Conservation (phyloP, 2,329 filamentous ascomycete genomes). For the Cladobotryum mycophilum region DNA sequence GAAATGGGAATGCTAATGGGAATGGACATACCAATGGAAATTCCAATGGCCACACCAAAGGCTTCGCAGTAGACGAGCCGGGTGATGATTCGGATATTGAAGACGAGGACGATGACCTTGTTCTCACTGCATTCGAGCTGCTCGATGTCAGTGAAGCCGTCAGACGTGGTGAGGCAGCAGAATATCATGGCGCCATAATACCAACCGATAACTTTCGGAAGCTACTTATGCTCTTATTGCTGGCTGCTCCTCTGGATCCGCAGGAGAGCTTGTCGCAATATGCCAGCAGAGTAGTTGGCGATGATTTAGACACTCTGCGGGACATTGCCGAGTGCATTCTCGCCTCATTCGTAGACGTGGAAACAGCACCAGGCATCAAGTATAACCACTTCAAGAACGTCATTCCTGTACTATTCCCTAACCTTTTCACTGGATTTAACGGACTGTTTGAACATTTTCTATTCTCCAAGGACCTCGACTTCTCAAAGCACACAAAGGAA, state of each 20-base stretch:
- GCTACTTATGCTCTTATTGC: constrained; percentile 62
- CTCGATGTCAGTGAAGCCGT: constrained; percentile 59
- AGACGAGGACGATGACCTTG: constrained; percentile 55
- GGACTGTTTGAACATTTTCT: constrained; percentile 69
- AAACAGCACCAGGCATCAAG: constrained; percentile 56
- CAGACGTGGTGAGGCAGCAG: constrained; percentile 43
- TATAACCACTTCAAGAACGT: constrained; percentile 56
- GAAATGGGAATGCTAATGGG: not conserved
- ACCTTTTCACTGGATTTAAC: constrained; percentile 61
- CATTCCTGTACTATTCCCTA: constrained; percentile 55
- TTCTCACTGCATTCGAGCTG: constrained; percentile 62
- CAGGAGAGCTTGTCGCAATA: constrained; percentile 61
- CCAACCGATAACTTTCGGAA: constrained; percentile 67
- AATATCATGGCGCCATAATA: constrained; percentile 60
- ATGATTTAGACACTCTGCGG: constrained; percentile 53
- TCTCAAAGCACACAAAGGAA: constrained; percentile 45
- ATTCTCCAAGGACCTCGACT: constrained; percentile 65
- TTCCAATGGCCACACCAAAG: constrained; percentile 21
- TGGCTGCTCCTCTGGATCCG: constrained; percentile 57
- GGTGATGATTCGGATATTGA: constrained; percentile 31
- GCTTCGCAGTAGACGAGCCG: constrained; percentile 42
- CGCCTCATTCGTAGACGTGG: constrained; percentile 58
- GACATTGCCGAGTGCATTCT: constrained; percentile 59
- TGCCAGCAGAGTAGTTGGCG: constrained; percentile 47
- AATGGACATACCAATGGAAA: not conserved